These are phyloP conservation scores for Stagonosporopsis chrysanthemi DNA, from an alignment of 2,329 filamentous ascomycete genomes.

Conservation along the genomic window DNA sequence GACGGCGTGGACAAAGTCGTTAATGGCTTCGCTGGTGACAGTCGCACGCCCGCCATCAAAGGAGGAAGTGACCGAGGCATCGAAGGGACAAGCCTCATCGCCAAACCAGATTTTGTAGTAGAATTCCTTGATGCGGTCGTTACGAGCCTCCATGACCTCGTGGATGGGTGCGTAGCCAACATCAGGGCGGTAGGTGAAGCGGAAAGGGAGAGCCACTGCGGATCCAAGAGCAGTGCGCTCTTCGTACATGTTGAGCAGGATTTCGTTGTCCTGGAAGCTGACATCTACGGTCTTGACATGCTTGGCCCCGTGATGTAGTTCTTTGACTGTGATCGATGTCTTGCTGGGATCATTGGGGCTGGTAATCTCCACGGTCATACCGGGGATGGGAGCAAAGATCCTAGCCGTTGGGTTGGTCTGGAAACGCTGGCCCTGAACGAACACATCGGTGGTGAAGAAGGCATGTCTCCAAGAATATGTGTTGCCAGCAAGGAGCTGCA, in stretches of 20 bases:
- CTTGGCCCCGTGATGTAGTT: conserved; percentile 85
- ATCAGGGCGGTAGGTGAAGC: conserved; percentile 93
- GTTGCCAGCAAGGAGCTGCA: conserved; percentile 84
- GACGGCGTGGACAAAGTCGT: conserved; percentile 98
- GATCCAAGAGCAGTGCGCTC: conserved; percentile 85
- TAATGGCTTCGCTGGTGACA: conserved; percentile 91
- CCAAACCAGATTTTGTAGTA: conserved; percentile 99
- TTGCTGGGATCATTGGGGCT: conserved; percentile 82
- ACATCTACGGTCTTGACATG: conserved; percentile 89
- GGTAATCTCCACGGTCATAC: conserved; percentile 87
- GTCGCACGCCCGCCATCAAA: conserved; percentile 90
- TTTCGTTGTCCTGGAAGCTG: conserved; percentile 79
- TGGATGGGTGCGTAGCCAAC: conserved; percentile 96
- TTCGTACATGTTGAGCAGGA: conserved; percentile 89
- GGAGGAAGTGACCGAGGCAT: conserved; percentile 81
- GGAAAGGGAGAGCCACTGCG: conserved; percentile 81
- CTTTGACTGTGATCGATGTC: conserved; percentile 85
- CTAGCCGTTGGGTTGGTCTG: conserved; percentile 95
- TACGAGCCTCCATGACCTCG: conserved; percentile 94
- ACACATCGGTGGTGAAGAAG: conserved; percentile 89
- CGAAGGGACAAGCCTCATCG: conserved; percentile 80
- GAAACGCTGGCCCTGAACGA: conserved; percentile 95
- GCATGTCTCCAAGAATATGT: conserved; percentile 93
- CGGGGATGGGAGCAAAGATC: conserved; percentile 84
- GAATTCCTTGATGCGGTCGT: conserved; percentile 98